Evolutionary conservation across 2,329 filamentous ascomycete species (phyloP), one percentile per base, ranked within the genome.

Genomic region (Aspergillus sp.): DNA sequence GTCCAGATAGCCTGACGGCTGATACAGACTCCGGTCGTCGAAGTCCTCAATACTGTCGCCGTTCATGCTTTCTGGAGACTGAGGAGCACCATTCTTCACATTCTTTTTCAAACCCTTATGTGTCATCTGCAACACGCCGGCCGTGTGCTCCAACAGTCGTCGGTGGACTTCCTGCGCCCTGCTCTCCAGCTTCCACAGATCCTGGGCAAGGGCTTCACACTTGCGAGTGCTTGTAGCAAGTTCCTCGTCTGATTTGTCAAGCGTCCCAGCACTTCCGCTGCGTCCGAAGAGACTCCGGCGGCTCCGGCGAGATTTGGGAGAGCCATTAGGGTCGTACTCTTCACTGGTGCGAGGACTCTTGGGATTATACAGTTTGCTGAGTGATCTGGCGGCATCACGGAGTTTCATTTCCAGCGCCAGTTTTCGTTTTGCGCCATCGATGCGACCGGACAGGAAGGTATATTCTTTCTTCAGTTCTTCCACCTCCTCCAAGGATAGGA

Each of bases 341-440:
- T 68, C 65, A 58, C 72, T 76, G 49, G 65, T 68, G 43, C 69
- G 74, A 53, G 78, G 77, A n/a, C 73, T 73, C 32, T 77, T 75
- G n/a, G 81, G 76, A 6, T 80, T 80, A 62, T 94, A 88, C 29
- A 98, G 74, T 57, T 85, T 83, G 48, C 84, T 83, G 68, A 98
- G 83, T 36, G 89, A 94, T 53, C 85, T 80, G 7, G 93, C 88
- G 1, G 93, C 93, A 75, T 97, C 91, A 57, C 89, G 86, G 58
- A 96, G 88, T 72, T 97, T 98, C 46, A 83, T 86, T 66, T 98
- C 93, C 41, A 97, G 82, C 30, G 83, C 82, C 34, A 98, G 76
- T 67, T 91, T 95, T 50, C 88, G 80, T 55, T 84, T 82, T 19
- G 88, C 83, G 34, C 87, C 83, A 52, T 91, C 86, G 55, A 95